Evolutionary conservation across 1,284 basidiomycete species (phyloP).

Genomic region (Sporisorium sorghi): DNA sequence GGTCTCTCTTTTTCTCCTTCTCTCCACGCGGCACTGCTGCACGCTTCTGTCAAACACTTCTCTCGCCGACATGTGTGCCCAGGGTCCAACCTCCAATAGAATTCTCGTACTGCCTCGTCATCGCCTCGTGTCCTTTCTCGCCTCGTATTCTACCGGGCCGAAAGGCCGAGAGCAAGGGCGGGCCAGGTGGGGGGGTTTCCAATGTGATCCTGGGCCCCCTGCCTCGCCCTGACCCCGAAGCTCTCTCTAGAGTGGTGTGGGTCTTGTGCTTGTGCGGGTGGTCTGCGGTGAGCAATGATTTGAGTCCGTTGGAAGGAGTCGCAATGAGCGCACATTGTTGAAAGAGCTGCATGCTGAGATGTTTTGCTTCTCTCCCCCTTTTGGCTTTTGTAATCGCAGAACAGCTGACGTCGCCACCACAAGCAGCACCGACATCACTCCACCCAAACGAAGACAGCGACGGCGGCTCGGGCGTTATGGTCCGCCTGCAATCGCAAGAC

Average conservation of each 20-base stretch:
- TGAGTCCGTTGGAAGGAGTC: neutral
- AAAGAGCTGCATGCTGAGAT: neutral
- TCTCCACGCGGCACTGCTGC: neutral
- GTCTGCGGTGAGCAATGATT: slow-evolving; percentile 1
- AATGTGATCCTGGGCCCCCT: slow-evolving; percentile 36
- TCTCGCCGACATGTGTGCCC: slow-evolving; percentile 18
- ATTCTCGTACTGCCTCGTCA: slow-evolving; percentile 35
- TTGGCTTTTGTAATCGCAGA: neutral
- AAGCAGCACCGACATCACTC: neutral
- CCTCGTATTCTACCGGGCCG: slow-evolving; percentile 32
- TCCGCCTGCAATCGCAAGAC: slow-evolving; percentile 22
- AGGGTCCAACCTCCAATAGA: slow-evolving; percentile 38
- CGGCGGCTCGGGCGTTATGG: slow-evolving; percentile 38
- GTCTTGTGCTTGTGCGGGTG: slow-evolving; percentile 27
- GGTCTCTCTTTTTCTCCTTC: slow-evolving; percentile 17
- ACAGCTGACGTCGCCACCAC: neutral
- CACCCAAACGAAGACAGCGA: slow-evolving; percentile 36
- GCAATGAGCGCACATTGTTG: neutral
- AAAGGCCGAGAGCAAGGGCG: slow-evolving; percentile 38
- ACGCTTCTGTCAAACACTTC: slow-evolving; percentile 3
- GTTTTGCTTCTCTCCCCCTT: neutral
- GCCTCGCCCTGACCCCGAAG: slow-evolving; percentile 7
- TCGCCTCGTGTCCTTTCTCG: slow-evolving; percentile 35
- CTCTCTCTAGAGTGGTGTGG: neutral
- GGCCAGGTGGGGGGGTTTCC: slow-evolving; percentile 27